Evolutionary conservation across 1,284 basidiomycete genomes (phyloP).

Genomic region (Sporisorium scitamineum): DNA sequence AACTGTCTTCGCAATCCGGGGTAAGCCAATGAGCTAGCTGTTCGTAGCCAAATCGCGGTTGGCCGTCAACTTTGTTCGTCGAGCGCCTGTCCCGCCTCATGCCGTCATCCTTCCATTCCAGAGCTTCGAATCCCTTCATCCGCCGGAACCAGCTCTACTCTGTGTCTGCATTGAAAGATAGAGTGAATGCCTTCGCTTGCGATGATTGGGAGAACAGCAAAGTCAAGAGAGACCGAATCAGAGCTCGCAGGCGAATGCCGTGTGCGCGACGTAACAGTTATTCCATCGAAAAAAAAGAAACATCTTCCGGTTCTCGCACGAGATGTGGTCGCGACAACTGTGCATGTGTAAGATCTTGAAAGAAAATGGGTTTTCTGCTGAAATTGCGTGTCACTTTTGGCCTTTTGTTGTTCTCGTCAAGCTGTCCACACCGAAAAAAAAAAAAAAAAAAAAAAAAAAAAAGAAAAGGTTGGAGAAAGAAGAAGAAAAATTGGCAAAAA

Average conservation of each 20-base stretch:
- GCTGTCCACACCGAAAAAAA: background rate
- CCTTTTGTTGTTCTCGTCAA: background rate
- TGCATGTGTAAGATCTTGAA: background rate
- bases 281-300: background rate
- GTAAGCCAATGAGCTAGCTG: constrained; percentile 20
- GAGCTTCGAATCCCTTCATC: background rate
- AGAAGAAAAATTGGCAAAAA: constrained; percentile 17
- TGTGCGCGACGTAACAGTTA: constrained; percentile 1
- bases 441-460: background rate
- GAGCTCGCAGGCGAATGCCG: background rate
- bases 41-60: background rate
- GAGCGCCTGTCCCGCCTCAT: background rate
- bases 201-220: background rate
- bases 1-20: constrained; percentile 25
- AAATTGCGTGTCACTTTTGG: background rate
- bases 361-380: no score
- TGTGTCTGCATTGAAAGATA: no score
- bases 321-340: no score
- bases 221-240: background rate
- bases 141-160: no score
- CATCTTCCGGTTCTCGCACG: constrained; percentile 32
- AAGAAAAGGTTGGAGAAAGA: constrained; percentile 6
- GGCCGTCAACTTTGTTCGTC: background rate
- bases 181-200: no score
- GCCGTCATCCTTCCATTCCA: background rate